These are phyloP conservation scores for Jaltomata sinuosa DNA, from an alignment of 257 asterid species.

Conservation along the genomic window DNA sequence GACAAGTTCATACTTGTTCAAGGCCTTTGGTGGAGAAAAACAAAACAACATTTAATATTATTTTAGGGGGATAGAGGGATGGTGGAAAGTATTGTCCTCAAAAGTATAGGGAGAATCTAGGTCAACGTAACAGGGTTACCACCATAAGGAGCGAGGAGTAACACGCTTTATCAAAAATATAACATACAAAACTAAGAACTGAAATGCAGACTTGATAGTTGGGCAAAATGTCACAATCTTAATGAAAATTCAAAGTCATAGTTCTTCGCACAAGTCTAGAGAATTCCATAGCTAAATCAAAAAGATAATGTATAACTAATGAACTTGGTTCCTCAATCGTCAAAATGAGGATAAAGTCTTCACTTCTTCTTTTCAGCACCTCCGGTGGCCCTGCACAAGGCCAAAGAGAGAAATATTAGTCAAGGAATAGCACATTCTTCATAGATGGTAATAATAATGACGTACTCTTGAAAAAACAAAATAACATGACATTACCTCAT, in stretches of 20 bases:
- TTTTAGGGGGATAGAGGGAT: background rate
- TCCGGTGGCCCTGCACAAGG: constrained; percentile 61
- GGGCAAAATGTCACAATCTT: background rate
- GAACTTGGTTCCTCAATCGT: constrained; percentile 7
- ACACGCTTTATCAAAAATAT: background rate
- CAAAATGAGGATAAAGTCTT: constrained; percentile 8
- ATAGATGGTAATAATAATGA: background rate
- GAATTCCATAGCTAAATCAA: constrained; percentile 15
- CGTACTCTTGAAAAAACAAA: background rate
- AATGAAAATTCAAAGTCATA: background rate
- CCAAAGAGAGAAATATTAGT: background rate
- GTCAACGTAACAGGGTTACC: background rate
- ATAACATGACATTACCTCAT: constrained; percentile 41
- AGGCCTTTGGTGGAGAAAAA: background rate
- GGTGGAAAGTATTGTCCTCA: background rate
- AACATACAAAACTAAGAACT: background rate
- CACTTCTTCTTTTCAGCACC: constrained; percentile 95
- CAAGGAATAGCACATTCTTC: background rate
- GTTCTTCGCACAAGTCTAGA: background rate
- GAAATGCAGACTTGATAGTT: background rate
- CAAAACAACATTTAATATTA: background rate
- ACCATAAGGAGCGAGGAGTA: background rate
- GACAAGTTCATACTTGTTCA: background rate
- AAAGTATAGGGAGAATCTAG: background rate
- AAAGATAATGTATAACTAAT: constrained; percentile 4